These are phyloP conservation scores for Corchorus capsularis DNA, from an alignment of 345 rosid genomes.

Conservation along the genomic window DNA sequence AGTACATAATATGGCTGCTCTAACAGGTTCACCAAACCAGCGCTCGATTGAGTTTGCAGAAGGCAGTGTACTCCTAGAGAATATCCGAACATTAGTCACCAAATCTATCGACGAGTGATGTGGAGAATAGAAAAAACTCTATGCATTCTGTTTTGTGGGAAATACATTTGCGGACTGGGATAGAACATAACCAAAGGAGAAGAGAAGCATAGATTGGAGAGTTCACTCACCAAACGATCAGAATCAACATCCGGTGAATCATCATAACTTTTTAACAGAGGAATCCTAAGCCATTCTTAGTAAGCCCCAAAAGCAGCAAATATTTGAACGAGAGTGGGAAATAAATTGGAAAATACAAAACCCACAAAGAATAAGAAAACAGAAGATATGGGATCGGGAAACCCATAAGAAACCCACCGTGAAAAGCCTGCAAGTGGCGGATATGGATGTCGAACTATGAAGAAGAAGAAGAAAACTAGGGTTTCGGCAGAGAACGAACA, in stretches of 20 bases:
- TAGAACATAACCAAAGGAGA: background rate
- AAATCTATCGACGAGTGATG: background rate
- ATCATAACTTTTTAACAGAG: constrained; percentile 63
- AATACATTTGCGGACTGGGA: background rate
- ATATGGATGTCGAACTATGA: no score
- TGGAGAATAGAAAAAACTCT: background rate
- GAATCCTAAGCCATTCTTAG: constrained; percentile 75
- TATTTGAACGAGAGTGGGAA: no score
- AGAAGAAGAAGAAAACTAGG: no score
- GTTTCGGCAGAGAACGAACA: no score
- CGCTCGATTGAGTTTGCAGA: constrained; percentile 67
- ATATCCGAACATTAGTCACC: constrained; percentile 13
- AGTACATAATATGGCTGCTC: constrained; percentile 74
- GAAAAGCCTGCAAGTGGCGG: no score
- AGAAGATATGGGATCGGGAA: no score
- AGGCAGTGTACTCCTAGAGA: constrained; percentile 61
- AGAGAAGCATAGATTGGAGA: background rate
- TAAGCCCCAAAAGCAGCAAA: no score
- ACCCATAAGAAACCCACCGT: no score
- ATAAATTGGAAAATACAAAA: no score
- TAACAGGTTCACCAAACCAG: constrained; percentile 75
- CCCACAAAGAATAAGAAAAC: no score
- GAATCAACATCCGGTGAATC: constrained; percentile 50
- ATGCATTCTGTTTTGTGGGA: background rate
- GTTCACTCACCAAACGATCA: constrained; percentile 53